Evolutionary conservation across 306 rosid species (phyloP), one percentile per base, ranked within the genome.

Genomic region (Rosa chinensis): DNA sequence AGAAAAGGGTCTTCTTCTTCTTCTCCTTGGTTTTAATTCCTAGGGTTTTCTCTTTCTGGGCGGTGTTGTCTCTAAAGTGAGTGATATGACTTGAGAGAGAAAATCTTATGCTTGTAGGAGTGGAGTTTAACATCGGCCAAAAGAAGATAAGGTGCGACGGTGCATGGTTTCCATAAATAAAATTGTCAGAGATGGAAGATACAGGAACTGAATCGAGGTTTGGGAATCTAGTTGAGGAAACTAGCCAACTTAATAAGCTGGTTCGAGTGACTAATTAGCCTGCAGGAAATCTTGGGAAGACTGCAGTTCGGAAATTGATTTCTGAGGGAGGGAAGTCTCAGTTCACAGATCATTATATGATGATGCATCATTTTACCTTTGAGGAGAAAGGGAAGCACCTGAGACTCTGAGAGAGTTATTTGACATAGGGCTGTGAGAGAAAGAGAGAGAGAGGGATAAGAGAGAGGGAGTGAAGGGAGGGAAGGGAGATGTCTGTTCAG

Each of bases 141-240:
- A 64, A 21, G 59, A 50, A 72, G 74, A 63, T 48, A 76, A 58
- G 50, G 81, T 66, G 52, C 58, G 84, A 77, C 43, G 73, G 39
- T 77, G 87, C 87, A 80, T 84, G 84, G 84, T 50, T 80, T 63
- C 80, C 78, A 77, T 72, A 32, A 20, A 72, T 72, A 72, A 64
- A 55, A 40, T 2, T 77, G 85, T 77, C 81, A 72, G 85, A 76
- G 2, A 40, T 44, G 47, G 5, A 68, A 35, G 64, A 56, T 4
- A 10, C 40, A 20, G 11, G 32, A 53, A 58, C n/a, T 63, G 8
- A 63, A 63, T 58, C 35, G 13, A 7, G 35, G 66, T 64, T 58
- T 42, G 70, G 79, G 72, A 47, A 42, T 76, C 68, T 62, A 69
- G 28, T 67, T 40, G 28, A 40, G 49, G 49, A 13, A 67, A 39